These are phyloP conservation scores for Angomonas ambiguus DNA, from an alignment of 208 protist genomes.

Conservation along the genomic window DNA sequence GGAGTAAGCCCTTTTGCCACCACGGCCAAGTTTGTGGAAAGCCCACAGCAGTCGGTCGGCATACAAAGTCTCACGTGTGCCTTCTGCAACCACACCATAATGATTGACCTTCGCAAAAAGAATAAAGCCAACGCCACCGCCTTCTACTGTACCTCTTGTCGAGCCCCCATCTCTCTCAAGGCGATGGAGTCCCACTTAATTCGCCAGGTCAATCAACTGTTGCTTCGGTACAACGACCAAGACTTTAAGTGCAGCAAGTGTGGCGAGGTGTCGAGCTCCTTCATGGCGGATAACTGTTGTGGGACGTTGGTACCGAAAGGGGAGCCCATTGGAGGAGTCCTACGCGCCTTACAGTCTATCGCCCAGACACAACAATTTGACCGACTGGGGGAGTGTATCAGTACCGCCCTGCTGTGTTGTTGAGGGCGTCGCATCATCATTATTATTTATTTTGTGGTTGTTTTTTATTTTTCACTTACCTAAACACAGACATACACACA, in stretches of 20 bases:
- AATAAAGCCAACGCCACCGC: slow-evolving; percentile 15
- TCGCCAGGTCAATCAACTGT: slow-evolving; percentile 61
- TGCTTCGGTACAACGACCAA: slow-evolving; percentile 54
- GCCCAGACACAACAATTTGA: slow-evolving; percentile 57
- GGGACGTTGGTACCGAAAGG: slow-evolving; percentile 66
- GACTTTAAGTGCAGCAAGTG: slow-evolving; percentile 88
- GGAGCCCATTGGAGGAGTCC: slow-evolving; percentile 32
- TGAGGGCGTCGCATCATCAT: slow-evolving; percentile 19
- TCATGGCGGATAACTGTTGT: slow-evolving; percentile 76
- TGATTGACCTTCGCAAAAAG: slow-evolving; percentile 47
- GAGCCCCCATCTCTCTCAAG: slow-evolving; percentile 47
- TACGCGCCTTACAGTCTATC: slow-evolving; percentile 59
- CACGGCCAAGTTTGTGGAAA: slow-evolving; percentile 32
- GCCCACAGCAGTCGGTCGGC: slow-evolving; percentile 34
- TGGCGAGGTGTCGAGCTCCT: slow-evolving; percentile 55
- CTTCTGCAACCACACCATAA: slow-evolving; percentile 69
- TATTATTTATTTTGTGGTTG: slow-evolving; percentile 3
- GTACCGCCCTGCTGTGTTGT: slow-evolving; percentile 41
- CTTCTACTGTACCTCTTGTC: slow-evolving; percentile 68
- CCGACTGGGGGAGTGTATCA: slow-evolving; percentile 66
- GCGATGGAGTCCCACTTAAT: slow-evolving; percentile 77
- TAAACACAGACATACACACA: slow-evolving; percentile 2
- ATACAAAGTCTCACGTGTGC: slow-evolving; percentile 53
- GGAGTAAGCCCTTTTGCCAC: slow-evolving; percentile 84
- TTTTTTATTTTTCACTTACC: background rate